Evolutionary conservation across 495 filamentous ascomycete genomes (phyloP), one percentile per base, ranked within the genome.

Genomic region (Xanthoparmelia taractica): DNA sequence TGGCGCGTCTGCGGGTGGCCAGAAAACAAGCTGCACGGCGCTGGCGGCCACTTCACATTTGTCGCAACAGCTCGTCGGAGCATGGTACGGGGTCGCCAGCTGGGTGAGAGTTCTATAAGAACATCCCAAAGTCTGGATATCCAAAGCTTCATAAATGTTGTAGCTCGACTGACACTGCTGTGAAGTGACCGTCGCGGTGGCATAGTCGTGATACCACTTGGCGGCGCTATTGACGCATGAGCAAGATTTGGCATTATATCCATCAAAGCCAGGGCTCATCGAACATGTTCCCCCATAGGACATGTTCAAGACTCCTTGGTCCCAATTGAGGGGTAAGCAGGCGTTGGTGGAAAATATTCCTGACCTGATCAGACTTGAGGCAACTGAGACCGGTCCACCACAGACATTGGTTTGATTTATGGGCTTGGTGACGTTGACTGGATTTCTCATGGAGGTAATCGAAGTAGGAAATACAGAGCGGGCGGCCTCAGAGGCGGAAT

Each of bases 201-300:
- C 55, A 38, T 64, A 58, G 20, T 50, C 36, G 27, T 64, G 55
- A 48, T 64, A 58, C 62, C 62, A 64, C 37, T 59, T 43, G 13
- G 27, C 58, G 41, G 33, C 41, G 43, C 63, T 60, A 4, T 61
- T 56, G 23, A 61, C 58, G n/a, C 57, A 65, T 27, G 57, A 59
- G 33, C 63, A 65, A 43, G 63, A 65, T 45, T 65, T 65, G 20
- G 63, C 63, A 27, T 65, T 65, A 15, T 65, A 65, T 8, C 57
- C 57, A 13, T 61, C 58, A 54, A 38, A n/a, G 52, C 57, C 57
- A 10, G 57, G 58, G 27, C 58, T 43, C 63, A 65, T 65, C 6
- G 63, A 60, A 43, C 63, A 65, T 27, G 45, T 65, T 34, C 45
- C 58, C 41, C 50, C 57, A 37, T 52, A 65, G 12, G 56, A 31